Base-by-base conservation (phyloP, 164 flowering plant species). In the Stephania cephalantha region DNA sequence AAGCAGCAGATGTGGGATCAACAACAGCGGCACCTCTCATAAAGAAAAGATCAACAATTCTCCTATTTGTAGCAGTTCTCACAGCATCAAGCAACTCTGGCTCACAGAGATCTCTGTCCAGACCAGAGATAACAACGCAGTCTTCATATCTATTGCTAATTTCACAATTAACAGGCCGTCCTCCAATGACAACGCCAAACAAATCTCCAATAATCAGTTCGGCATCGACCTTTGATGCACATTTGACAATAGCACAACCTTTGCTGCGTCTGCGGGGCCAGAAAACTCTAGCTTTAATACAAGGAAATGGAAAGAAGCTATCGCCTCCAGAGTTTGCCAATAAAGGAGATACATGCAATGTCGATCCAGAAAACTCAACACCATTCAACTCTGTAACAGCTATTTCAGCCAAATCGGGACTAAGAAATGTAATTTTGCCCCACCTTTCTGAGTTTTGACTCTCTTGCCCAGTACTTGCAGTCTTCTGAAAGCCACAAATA, bases 231-330 rank as follows among this genome's bases (percentile, higher is more conserved):
- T n/a, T 35, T 42, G 42, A 35, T 35, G 85, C 82, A 85, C 91
- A 91, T 80, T 75, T 89, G 44, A 88, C 85, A 69, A 92, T 73
- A 13, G 85, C 97, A 76, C 82, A 42, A 53, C 99, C 99, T 70
- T 79, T 91, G 79, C 97, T 91, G 42, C 5, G 69, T 85, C 88
- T 88, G 20, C 98, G 93, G 53, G 99, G 97, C 98, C 98, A 96
- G 58, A 6, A 84, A 72, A 94, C 82, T 81, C 77, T 96, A 22
- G 93, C 98, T 77, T 71, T 90, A 12, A 96, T 85, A 73, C 91
- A 86, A 71, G 92, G 88, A 78, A 86, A 90, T 11, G 93, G 78
- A 61, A 79, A 82, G 46, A 81, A 70, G 78, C 81, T 88, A 71
- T 87, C 91, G 76, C 85, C 79, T 20, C 85, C 90, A 78, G 75